phyloP scores from a whole-genome alignment of 2,329 filamentous ascomycete species.

The Aspergillus pseudoterreus region DNA sequence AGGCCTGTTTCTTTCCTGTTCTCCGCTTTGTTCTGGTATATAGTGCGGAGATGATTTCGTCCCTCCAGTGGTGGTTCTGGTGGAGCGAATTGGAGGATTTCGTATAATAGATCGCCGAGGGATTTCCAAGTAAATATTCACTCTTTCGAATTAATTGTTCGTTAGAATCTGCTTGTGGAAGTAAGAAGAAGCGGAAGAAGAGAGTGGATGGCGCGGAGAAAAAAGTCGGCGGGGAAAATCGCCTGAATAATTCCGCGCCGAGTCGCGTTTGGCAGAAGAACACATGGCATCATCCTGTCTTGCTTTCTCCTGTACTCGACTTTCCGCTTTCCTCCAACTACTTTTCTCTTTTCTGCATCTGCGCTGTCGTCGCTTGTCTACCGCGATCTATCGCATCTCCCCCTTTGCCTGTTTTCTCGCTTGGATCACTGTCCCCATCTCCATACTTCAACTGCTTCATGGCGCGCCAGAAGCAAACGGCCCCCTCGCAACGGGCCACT shows the following conservation, averaged over 20 bases:
- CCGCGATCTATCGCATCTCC: not conserved
- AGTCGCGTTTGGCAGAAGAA: conserved; percentile 22
- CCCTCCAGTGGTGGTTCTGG: too few relatives aligned
- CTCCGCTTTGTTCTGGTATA: not conserved
- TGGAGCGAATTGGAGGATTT: too few relatives aligned
- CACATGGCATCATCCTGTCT: conserved; percentile 33
- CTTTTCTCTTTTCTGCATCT: not conserved
- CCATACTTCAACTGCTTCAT: conserved; percentile 39
- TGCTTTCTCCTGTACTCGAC: not conserved
- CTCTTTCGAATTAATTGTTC: not conserved
- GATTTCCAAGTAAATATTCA: too few relatives aligned
- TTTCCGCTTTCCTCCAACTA: not conserved
- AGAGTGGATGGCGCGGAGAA: not conserved
- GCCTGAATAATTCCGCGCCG: not conserved
- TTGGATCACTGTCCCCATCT: conserved; percentile 4
- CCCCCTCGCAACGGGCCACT: conserved; percentile 60
- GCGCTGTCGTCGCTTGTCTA: not conserved
- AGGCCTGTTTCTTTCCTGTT: not conserved
- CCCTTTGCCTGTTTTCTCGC: not conserved
- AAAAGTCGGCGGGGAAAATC: conserved; percentile 1
- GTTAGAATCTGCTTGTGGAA: not conserved
- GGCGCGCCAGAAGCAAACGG: conserved; percentile 68
- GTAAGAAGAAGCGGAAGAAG: not conserved
- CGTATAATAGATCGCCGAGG: too few relatives aligned
- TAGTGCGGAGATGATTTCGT: not conserved